These are phyloP conservation scores for Penicillium fimorum DNA, from an alignment of 495 filamentous ascomycete species.

Conservation along the genomic window DNA sequence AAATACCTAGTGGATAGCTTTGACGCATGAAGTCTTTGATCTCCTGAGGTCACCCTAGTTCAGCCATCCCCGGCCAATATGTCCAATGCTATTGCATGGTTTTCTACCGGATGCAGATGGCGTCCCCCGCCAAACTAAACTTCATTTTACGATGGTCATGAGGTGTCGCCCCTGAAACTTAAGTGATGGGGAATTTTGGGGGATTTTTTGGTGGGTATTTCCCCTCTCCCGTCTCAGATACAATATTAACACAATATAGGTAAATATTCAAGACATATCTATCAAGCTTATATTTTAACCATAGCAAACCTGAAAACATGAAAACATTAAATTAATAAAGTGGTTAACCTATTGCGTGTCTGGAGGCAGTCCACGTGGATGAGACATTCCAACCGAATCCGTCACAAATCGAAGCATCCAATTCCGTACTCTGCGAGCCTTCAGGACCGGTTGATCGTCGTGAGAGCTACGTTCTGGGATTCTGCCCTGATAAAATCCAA, in stretches of 20 bases:
- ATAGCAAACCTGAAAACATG: background rate
- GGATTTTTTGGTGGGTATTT: conserved; percentile 8
- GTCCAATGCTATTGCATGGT: conserved; percentile 11
- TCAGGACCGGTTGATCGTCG: conserved; percentile 55
- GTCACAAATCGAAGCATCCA: conserved; percentile 75
- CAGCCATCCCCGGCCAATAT: conserved; percentile 8
- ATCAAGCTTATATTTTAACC: background rate
- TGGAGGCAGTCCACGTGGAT: conserved; percentile 44
- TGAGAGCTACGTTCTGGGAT: conserved; percentile 20
- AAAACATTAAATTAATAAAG: no score
- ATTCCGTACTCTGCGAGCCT: conserved; percentile 64
- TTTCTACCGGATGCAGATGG: conserved; percentile 17
- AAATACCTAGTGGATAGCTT: background rate
- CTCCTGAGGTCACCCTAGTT: conserved; percentile 3
- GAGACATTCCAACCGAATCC: conserved; percentile 35
- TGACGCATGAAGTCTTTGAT: background rate
- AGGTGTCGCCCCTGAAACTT: conserved; percentile 21
- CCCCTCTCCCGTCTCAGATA: background rate
- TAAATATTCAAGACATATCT: background rate
- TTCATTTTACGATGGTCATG: conserved; percentile 19
- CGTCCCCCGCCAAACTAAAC: conserved; percentile 21
- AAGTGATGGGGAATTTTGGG: conserved; percentile 1
- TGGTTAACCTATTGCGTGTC: conserved; percentile 43
- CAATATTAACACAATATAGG: background rate
- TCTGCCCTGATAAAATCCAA: conserved; percentile 34